Conservation (phyloP, 2,329 filamentous ascomycete species). For the Pestalotiopsis fici region DNA sequence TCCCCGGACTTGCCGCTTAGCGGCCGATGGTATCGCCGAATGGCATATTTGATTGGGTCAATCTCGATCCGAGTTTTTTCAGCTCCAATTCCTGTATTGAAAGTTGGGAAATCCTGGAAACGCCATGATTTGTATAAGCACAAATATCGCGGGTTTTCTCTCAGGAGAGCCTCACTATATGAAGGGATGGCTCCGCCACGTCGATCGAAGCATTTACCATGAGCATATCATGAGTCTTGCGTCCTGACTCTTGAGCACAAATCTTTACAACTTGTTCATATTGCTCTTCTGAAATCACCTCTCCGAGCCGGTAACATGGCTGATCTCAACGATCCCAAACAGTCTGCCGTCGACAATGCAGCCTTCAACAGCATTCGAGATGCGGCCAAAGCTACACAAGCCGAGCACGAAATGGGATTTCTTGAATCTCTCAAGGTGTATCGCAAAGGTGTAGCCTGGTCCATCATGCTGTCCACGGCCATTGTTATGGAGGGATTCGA, state of each 20-base stretch:
- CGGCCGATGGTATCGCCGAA: not conserved
- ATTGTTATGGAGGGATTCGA: slow-evolving; percentile 27
- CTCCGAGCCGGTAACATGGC: not conserved
- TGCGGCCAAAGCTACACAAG: slow-evolving; percentile 8
- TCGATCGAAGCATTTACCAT: not conserved
- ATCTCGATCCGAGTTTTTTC: slow-evolving; percentile 4
- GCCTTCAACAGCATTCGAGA: not conserved
- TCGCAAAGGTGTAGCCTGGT: slow-evolving; percentile 14
- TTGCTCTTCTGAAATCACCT: not conserved
- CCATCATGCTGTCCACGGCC: slow-evolving; percentile 22
- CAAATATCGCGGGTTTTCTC: not conserved
- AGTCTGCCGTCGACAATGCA: not conserved
- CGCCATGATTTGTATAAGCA: not conserved
- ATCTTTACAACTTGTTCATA: not conserved
- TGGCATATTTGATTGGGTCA: not conserved
- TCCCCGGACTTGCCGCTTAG: not conserved
- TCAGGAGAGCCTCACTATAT: not conserved
- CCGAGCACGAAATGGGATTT: slow-evolving; percentile 10
- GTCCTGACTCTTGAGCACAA: not conserved
- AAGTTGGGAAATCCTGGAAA: not conserved
- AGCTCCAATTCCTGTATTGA: not conserved
- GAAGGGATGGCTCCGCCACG: not conserved
- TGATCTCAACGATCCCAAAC: not conserved
- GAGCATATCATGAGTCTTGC: not conserved
- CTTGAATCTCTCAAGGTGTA: slow-evolving; percentile 3